Evolutionary conservation across 805 yeast species (phyloP), one percentile per base, ranked within the genome.

Genomic region (Candida chilensis): DNA sequence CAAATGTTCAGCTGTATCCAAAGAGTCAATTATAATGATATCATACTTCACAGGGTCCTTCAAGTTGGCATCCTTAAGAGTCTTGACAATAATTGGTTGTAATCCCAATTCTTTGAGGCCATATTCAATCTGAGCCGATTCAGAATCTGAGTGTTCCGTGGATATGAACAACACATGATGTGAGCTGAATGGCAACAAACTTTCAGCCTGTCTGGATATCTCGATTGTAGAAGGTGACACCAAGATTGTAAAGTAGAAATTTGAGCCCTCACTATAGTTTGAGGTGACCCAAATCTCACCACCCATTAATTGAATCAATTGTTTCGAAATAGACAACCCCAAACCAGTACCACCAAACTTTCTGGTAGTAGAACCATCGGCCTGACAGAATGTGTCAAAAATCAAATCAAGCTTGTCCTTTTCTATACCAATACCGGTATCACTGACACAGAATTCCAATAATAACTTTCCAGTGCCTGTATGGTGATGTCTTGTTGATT

Each of bases 321-420:
- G 86, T 52, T 83, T 84, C 7, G 95, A 86, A 51, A 85, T 85
- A 3, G 94, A 82, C 33, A 85, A 64, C 12, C 95, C 95, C 27
- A 85, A 64, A 39, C 95, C 95, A 3, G 95, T 86, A 46, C 95
- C 95, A 44, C 95, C 95, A 50, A 85, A 86, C 53, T 84, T 84
- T 50, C 95, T 71, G 2, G 95, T 85, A 2, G 95, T 85, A 4
- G 94, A 83, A 25, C 95, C 95, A 57, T 85, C 95, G 6, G 95
- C 95, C 52, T 85, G 95, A 41, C 95, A 81, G 60, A 85, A 85
- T 3, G 90, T 85, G 47, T 85, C 95, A 47, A 85, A 85, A 42
- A 85, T 86, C 25, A 86, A 65, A 19, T 85, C 94, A 21, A 85
- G 63, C 48, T 85, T 85, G 45, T 86, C 95, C 47, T 74, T 75